A percentile compares a stretch with the other conserved stretches of the same genome.
Evolutionary conservation across 345 rosid genomes (phyloP).

Genomic region (Hibiscus trionum): DNA sequence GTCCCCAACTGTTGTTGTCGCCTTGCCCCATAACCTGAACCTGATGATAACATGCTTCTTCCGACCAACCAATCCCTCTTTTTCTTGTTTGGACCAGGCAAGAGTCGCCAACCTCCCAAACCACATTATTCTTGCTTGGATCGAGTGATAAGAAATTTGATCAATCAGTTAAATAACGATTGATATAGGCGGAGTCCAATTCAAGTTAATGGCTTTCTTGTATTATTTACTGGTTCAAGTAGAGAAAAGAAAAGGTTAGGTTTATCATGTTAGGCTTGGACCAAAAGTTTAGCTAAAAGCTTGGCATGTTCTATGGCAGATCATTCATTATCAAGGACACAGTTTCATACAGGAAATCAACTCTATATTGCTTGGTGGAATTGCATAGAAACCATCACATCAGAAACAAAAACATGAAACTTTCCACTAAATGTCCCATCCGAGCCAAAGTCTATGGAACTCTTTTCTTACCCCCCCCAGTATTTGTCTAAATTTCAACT

Average conservation of each 20-base stretch:
- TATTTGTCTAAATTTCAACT: not conserved
- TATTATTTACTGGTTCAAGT: no score
- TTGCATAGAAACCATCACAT: not conserved
- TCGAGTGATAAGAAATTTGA: no score
- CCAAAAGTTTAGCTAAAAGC: not conserved
- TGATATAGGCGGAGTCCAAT: no score
- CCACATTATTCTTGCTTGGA: not conserved
- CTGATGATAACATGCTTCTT: not conserved
- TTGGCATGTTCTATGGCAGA: not conserved
- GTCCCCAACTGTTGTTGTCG: constrained; percentile 4
- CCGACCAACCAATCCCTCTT: not conserved
- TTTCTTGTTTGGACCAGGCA: constrained; percentile 12
- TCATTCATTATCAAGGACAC: no score
- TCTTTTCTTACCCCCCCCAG: not conserved
- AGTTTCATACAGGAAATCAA: no score
- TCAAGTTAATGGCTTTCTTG: no score
- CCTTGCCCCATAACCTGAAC: constrained; percentile 22
- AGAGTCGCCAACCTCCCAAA: not conserved
- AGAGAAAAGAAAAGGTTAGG: not conserved
- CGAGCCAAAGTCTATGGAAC: not conserved
- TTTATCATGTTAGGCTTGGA: constrained; percentile 1
- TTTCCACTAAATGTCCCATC: constrained; percentile 5
- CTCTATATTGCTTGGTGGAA: not conserved
- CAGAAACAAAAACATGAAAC: not conserved
- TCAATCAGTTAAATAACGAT: no score